A percentile compares a stretch with the other conserved stretches of the same genome.
These are phyloP conservation scores for Pholiota molesta DNA, from an alignment of 768 basidiomycete species.

Conservation along the genomic window DNA sequence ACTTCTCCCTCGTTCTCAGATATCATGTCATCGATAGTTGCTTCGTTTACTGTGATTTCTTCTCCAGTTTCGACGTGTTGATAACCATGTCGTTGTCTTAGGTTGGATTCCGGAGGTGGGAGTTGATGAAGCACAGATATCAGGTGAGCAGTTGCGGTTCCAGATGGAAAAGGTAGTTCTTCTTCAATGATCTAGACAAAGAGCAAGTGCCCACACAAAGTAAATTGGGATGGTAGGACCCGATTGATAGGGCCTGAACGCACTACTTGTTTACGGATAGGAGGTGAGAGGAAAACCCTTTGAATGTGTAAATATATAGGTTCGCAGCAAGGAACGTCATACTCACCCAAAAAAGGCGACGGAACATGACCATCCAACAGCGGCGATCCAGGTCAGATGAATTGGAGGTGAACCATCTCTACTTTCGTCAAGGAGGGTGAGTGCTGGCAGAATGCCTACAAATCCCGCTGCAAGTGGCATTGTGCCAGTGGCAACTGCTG, in stretches of 20 bases:
- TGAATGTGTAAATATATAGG: constrained; percentile 7
- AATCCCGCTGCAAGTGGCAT: constrained; percentile 88
- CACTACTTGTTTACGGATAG: constrained; percentile 93
- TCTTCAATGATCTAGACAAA: constrained; percentile 83
- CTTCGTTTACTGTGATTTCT: constrained; percentile 21
- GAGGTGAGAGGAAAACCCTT: constrained; percentile 95
- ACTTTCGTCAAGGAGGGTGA: constrained; percentile 73
- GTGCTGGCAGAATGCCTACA: constrained; percentile 92
- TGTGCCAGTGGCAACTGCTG: constrained; percentile 90
- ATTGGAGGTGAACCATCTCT: constrained; percentile 81
- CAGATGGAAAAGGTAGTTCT: constrained; percentile 91
- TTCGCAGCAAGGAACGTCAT: not conserved
- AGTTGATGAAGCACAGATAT: constrained; percentile 87
- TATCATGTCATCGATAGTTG: constrained; percentile 14
- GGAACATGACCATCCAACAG: constrained; percentile 86
- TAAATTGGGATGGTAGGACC: not conserved
- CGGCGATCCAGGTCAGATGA: constrained; percentile 68
- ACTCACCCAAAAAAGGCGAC: constrained; percentile 90
- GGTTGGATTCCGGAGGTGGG: constrained; percentile 62
- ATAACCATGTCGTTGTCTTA: constrained; percentile 64
- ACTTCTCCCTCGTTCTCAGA: constrained; percentile 36
- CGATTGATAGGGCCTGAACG: constrained; percentile 25
- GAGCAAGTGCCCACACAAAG: not conserved
- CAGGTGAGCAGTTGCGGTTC: constrained; percentile 94
- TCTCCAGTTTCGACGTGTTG: constrained; percentile 41